These are phyloP conservation scores for Saccharomyces hybrid DNA, from an alignment of 1,139 yeast genomes.

Conservation along the genomic window DNA sequence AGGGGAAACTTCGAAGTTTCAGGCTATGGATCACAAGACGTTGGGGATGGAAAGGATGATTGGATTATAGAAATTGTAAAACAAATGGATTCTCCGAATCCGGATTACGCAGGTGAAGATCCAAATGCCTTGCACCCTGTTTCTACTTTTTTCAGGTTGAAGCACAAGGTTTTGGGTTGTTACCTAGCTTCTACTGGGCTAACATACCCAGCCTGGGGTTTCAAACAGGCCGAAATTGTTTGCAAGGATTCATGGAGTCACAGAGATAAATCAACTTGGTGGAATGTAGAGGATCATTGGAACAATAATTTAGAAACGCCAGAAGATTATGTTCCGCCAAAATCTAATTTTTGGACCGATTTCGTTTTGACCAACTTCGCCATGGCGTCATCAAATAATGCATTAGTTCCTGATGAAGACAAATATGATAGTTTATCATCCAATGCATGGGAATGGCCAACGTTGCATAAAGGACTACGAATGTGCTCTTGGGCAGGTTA, in stretches of 20 bases:
- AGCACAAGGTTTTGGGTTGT: constrained; percentile 58
- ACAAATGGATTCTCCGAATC: constrained; percentile 49
- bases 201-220: constrained; percentile 74
- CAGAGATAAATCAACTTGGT: constrained; percentile 65
- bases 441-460: constrained; percentile 80
- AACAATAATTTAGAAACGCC: constrained; percentile 41
- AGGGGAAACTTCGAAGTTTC: constrained; percentile 53
- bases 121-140: constrained; percentile 51
- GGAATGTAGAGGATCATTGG: constrained; percentile 68
- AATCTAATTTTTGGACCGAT: constrained; percentile 62
- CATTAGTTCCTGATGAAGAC: constrained; percentile 65
- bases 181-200: constrained; percentile 67
- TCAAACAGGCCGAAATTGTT: constrained; percentile 70
- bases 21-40: constrained; percentile 51
- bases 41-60: constrained; percentile 59
- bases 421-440: constrained; percentile 59
- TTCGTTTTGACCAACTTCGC: constrained; percentile 63
- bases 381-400: constrained; percentile 75
- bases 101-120: constrained; percentile 34
- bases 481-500: constrained; percentile 58
- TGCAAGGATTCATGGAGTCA: constrained; percentile 48
- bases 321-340: constrained; percentile 49
- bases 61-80: constrained; percentile 62
- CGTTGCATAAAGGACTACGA: constrained; percentile 52
- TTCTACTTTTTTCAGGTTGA: constrained; percentile 60